Evolutionary conservation across 78 protist genomes (phyloP), one percentile per base, ranked within the genome.

Genomic region (Dictyostelium firmibasis): DNA sequence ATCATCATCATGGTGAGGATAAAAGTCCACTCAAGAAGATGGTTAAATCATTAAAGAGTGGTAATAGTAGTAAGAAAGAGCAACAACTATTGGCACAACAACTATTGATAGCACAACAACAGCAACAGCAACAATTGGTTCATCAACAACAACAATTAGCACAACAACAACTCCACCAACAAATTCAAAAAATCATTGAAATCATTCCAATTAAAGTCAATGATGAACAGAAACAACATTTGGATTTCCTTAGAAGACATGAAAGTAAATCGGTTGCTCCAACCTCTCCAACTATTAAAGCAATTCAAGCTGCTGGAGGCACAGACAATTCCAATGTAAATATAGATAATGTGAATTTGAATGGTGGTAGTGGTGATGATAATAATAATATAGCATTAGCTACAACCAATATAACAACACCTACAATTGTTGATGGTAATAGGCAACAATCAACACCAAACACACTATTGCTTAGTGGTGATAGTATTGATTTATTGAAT

Each of bases 201-300:
- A 43, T 23, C 14, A 43, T 23, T 4, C 60, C 36, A 7, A 77
- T 77, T 38, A 44, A 4, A n/a, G 81, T 53, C 23, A 35, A 85
- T 1, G 84, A 53, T 9, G 92, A 57, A 20, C 83, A 85, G 10
- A 43, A 38, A 43, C 31, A 20, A 29, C 93, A 87, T 62, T 62
- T 87, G n/a, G 85, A 87, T 20, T 87, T 87, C 16, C 16, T 87
- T 2, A 87, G 72, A 60, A 78, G 93, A 31, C 93, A 87, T 87
- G 53, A 77, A 43, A 78, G 33, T 38, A 62, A 62, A 79, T 27
- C 69, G 0, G 50, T 41, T 4, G 70, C 29, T 43, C 38, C 83
- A 20, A 35, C 64, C 20, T 36, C 83, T 3, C 44, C 81, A 33
- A 77, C 83, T 23, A 77, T 38, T 41, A 38, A 38, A 35, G 60